Base-by-base conservation (phyloP, 768 basidiomycete genomes). In the Lentinula detonsa region DNA sequence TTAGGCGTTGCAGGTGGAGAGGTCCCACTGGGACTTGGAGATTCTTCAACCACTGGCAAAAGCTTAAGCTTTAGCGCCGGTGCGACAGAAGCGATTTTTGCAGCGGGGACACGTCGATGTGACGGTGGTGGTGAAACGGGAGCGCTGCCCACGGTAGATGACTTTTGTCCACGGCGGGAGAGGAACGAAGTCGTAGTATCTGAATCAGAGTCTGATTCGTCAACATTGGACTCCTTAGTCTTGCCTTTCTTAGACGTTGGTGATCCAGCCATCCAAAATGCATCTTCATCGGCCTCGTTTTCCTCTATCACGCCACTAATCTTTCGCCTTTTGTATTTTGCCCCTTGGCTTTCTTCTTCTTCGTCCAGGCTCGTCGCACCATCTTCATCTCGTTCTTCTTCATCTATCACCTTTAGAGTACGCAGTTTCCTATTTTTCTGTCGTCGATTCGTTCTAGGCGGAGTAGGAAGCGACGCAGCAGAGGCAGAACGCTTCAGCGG, bases 381-480 rank as follows among this genome's bases (percentile, higher is more conserved):
- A 37, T 45, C 64, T 39, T 9, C 65, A 53, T 45, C 45, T 55
- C n/a, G 45, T 33, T 64, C 62, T 49, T 15, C 61, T 42, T 62
- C 61, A 15, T 28, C 37, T 10, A 28, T 23, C 5, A 39, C 52
- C 57, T 67, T 62, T 37, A 65, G 69, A 6, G 62, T 65, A 23
- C 72, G 60, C 18, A 68, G 66, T 21, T 48, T 48, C 1, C 70
- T 66, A 46, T 71, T 68, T 37, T 69, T 61, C 2, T 70, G 69
- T 63, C 71, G 76, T 57, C 74, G 70, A 9, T 61, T 67, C 4
- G 78, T 78, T 13, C 73, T 71, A 0, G 78, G 79, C 31, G 78
- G 78, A 4, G 80, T 80, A 40, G 78, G 78, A 16, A 80, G 73
- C 6, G 76, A 75, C 16, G 71, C 75, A 50, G 75, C 67, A 7